Conservation (phyloP, 345 rosid species). For the Arabidopsis arenosa region DNA sequence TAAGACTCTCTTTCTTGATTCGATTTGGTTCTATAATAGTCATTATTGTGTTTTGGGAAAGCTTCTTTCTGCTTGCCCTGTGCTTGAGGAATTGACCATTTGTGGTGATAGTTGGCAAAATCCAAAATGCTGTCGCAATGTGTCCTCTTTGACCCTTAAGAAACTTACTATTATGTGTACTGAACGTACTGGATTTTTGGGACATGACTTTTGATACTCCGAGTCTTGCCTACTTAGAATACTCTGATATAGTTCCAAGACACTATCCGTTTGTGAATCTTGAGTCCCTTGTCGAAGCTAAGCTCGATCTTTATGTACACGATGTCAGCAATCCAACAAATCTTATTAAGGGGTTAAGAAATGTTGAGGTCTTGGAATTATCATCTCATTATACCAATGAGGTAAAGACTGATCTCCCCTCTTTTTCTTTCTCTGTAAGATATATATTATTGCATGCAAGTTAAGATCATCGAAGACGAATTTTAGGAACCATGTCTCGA, state of each 20-base stretch:
- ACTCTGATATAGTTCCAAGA: background rate
- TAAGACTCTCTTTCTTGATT: background rate
- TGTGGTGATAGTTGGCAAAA: background rate
- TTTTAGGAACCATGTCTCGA: background rate
- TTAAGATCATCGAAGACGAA: too few species aligned
- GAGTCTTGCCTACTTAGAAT: conserved; percentile 12
- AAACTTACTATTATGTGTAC: background rate
- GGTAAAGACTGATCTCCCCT: background rate
- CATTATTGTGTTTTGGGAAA: background rate
- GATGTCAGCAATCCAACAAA: background rate
- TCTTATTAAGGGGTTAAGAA: conserved; percentile 7
- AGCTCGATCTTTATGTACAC: background rate
- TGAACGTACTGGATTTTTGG: background rate
- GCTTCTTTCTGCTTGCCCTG: conserved; percentile 14
- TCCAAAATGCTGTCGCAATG: background rate
- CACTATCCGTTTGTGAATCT: background rate
- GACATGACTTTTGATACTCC: background rate
- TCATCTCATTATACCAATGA: background rate
- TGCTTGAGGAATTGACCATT: conserved; percentile 5
- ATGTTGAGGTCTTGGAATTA: conserved; percentile 15
- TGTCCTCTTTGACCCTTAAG: background rate
- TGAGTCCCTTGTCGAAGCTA: conserved; percentile 11
- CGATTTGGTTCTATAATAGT: background rate
- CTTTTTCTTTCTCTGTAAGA: background rate
- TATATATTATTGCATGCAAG: background rate